These are phyloP conservation scores for Tricholoma sp. DNA, from an alignment of 768 basidiomycete species.

Conservation along the genomic window DNA sequence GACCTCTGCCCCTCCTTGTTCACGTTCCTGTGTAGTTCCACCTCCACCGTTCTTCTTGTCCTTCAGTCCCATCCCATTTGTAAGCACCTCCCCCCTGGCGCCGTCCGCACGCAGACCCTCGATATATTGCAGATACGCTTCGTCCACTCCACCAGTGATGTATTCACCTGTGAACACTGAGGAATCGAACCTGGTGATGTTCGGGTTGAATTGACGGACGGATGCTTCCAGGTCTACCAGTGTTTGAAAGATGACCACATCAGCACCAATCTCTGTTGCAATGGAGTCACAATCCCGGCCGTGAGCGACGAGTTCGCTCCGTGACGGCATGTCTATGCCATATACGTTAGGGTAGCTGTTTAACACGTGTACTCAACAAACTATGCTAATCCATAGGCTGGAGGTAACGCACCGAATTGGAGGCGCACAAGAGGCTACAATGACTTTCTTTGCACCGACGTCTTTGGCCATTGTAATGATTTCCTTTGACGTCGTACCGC, in stretches of 20 bases:
- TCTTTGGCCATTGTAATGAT: slow-evolving; percentile 99
- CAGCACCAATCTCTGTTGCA: slow-evolving; percentile 82
- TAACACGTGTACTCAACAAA: not conserved
- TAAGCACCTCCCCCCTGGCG: slow-evolving; percentile 49
- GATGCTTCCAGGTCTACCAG: slow-evolving; percentile 82
- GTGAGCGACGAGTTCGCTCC: slow-evolving; percentile 88
- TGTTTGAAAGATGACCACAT: slow-evolving; percentile 94
- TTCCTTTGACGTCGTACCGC: slow-evolving; percentile 97
- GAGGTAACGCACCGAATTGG: slow-evolving; percentile 67
- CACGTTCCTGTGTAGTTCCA: slow-evolving; percentile 12
- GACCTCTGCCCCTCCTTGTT: slow-evolving; percentile 20
- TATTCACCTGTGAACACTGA: slow-evolving; percentile 98
- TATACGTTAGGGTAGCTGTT: slow-evolving; percentile 88
- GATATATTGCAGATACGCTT: slow-evolving; percentile 69
- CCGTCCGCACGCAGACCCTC: slow-evolving; percentile 82
- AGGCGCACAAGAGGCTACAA: slow-evolving; percentile 95
- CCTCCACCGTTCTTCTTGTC: slow-evolving; percentile 24
- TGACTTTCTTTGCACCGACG: slow-evolving; percentile 93
- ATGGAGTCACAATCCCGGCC: slow-evolving; percentile 67
- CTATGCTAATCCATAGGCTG: not conserved
- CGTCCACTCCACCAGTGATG: slow-evolving; percentile 88
- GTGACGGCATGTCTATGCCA: slow-evolving; percentile 99
- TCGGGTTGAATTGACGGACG: slow-evolving; percentile 79
- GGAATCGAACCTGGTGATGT: slow-evolving; percentile 81
- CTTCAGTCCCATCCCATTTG: slow-evolving; percentile 29